Evolutionary conservation across 768 basidiomycete genomes (phyloP), one percentile per base, ranked within the genome.

Genomic region (Phallus indusiatus): DNA sequence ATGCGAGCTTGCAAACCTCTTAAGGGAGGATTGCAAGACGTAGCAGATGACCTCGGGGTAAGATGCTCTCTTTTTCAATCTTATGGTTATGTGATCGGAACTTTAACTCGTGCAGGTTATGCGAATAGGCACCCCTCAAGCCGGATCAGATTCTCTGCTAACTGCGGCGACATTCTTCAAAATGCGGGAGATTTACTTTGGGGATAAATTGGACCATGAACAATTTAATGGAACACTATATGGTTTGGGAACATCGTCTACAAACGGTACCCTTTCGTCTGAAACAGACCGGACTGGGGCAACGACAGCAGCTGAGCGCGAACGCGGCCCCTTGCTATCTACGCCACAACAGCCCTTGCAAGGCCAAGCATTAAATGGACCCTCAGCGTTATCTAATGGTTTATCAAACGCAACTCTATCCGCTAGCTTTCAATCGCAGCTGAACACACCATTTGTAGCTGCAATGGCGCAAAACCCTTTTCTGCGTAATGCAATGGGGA

Each of bases 151-250:
- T 69, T 92, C 90, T 14, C 84, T 98, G 47, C 80, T 99, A 50
- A 97, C 94, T 7, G 84, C 93, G 1, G 84, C 87, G 1, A 91
- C 91, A 0, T 98, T 97, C 74, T 98, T 98, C 86, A 90, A 94
- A 71, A 90, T 97, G 81, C 84, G 90, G 28, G 85, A 92, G 64
- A 71, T 88, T 16, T 97, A 94, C 74, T 99, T 99, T 75, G 82
- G 86, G 62, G 88, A 93, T 69, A 76, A 81, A n/a, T 79, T 96
- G 55, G 91, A 97, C 69, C 88, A 94, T 59, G 73, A 68, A 1
- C 86, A 90, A 67, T 90, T 85, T 70, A 88, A 85, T 59, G 88
- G 87, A 55, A 88, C 89, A 67, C 78, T 92, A 1, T 92, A 89
- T 66, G 89, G 89, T 0, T 81, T 92, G 42, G 89, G 89, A 2